These are phyloP conservation scores for Planoprotostelium fungivorum DNA, from an alignment of 78 protist genomes.

Conservation along the genomic window DNA sequence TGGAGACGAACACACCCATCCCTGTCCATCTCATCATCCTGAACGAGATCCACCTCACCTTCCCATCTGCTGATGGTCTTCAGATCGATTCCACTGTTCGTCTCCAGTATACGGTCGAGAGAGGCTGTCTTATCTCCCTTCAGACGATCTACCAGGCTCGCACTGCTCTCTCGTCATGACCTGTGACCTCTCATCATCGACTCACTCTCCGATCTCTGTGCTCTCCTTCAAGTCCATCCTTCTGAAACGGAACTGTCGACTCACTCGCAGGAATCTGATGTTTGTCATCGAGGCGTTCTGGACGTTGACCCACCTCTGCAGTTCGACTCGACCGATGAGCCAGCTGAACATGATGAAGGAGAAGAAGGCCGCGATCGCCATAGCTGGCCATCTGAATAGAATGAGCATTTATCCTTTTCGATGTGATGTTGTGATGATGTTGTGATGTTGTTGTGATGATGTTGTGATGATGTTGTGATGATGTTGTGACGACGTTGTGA, in stretches of 20 bases:
- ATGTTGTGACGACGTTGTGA: too few relatives aligned
- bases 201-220: neutral
- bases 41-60: too few relatives aligned
- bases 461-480: too few relatives aligned
- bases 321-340: neutral
- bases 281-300: neutral
- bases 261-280: neutral
- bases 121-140: too few relatives aligned
- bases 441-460: too few relatives aligned
- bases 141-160: too few relatives aligned
- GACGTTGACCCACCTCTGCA: neutral
- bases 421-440: too few relatives aligned
- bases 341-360: neutral
- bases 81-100: neutral
- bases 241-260: neutral
- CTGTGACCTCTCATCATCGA: neutral
- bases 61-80: neutral
- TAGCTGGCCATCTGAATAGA: neutral
- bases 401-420: too few relatives aligned
- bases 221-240: neutral
- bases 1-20: neutral
- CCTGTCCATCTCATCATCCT: too few relatives aligned
- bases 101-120: neutral
- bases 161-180: too few relatives aligned
- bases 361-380: neutral